Evolutionary conservation across 352 stramenopile genomes (phyloP).

Genomic region (Phytophthora meadii): DNA sequence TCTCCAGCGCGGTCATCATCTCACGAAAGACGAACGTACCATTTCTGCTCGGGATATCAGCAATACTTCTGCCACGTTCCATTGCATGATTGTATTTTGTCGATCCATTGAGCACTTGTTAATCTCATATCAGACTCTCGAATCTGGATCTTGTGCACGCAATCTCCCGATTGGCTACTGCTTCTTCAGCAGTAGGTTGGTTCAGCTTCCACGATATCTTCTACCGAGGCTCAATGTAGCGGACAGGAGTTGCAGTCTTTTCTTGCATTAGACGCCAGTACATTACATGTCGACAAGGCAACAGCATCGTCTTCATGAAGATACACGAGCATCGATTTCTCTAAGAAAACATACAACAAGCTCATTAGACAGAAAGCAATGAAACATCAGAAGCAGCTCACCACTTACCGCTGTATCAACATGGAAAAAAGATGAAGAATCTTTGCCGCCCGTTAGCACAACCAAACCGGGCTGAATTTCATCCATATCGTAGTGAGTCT

Average conservation of each 20-base stretch:
- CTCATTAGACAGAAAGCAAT: background rate
- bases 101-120: conserved; percentile 6
- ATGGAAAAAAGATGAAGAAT: background rate
- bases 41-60: conserved; percentile 13
- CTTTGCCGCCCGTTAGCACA: background rate
- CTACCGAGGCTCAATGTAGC: background rate
- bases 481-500: conserved; percentile 3
- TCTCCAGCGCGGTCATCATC: conserved; percentile 19
- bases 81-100: conserved; percentile 2
- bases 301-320: conserved; percentile 3
- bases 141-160: conserved; percentile 1
- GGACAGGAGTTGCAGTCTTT: conserved; percentile 2
- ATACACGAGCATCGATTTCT: conserved; percentile 14
- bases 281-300: conserved; percentile 9
- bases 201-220: background rate
- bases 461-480: conserved; percentile 1
- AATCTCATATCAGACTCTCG: conserved; percentile 3
- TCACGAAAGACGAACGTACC: conserved; percentile 7
- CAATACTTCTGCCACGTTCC: background rate
- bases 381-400: too few relatives aligned
- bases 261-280: conserved; percentile 3
- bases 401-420: conserved; percentile 7
- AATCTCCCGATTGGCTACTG: background rate
- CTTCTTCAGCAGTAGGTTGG: conserved; percentile 13
- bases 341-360: background rate